phyloP scores from a whole-genome alignment of 2,329 filamentous ascomycete species.

The Triangularia setosa region DNA sequence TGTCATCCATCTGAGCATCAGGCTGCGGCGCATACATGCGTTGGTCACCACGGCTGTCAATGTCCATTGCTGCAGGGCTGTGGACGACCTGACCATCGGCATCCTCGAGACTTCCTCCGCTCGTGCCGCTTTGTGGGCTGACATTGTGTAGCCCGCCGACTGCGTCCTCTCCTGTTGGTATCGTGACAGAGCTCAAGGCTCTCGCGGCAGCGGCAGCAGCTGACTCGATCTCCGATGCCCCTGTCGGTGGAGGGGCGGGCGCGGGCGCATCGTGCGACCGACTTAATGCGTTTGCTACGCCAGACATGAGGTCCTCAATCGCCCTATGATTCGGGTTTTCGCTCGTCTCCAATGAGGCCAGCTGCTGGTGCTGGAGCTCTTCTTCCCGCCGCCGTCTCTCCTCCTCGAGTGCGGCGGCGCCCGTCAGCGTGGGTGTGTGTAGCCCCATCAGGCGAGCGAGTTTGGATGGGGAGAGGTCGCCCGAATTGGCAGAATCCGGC shows the following conservation, averaged over 20 bases:
- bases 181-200: conserved; percentile 31
- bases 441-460: conserved; percentile 45
- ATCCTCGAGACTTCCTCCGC: conserved; percentile 39
- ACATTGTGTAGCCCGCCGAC: conserved; percentile 40
- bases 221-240: conserved; percentile 33
- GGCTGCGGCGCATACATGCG: conserved; percentile 36
- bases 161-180: conserved; percentile 32
- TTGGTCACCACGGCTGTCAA: conserved; percentile 42
- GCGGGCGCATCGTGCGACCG: conserved; percentile 51
- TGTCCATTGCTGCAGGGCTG: conserved; percentile 53
- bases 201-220: conserved; percentile 41
- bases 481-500: conserved; percentile 32
- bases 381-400: conserved; percentile 48
- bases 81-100: conserved; percentile 41
- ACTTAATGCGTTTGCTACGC: conserved; percentile 50
- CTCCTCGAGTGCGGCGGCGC: conserved; percentile 52
- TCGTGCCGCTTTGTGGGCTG: conserved; percentile 41
- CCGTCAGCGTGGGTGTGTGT: conserved; percentile 44
- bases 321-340: conserved; percentile 53
- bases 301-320: conserved; percentile 52
- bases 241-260: conserved; percentile 7
- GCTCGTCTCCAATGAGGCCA: conserved; percentile 40
- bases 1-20: conserved; percentile 49
- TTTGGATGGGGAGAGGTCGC: conserved; percentile 50
- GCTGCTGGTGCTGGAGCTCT: conserved; percentile 28